Evolutionary conservation across 2,329 filamentous ascomycete species (phyloP).

Genomic region (Sporothrix inflata): DNA sequence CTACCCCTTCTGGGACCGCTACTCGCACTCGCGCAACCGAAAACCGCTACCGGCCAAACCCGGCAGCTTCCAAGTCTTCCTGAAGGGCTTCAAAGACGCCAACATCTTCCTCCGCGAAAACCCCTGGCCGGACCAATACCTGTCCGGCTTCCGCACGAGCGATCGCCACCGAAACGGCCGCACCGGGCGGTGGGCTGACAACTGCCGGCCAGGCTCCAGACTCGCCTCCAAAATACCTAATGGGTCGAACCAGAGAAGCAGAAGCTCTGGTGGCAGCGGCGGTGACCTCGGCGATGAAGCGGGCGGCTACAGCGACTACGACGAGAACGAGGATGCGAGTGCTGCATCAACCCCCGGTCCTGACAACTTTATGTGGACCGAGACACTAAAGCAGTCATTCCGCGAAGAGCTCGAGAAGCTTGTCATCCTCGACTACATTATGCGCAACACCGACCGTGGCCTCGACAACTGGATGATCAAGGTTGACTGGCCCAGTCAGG

Average conservation of each 20-base stretch:
- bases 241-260: neutral
- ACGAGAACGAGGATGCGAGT: slow-evolving; percentile 33
- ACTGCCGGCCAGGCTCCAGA: slow-evolving; percentile 67
- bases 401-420: slow-evolving; percentile 95
- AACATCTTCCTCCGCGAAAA: slow-evolving; percentile 94
- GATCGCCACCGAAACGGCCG: slow-evolving; percentile 62
- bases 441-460: slow-evolving; percentile 96
- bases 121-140: slow-evolving; percentile 92
- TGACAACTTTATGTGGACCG: slow-evolving; percentile 80
- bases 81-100: slow-evolving; percentile 96
- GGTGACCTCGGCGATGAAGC: neutral
- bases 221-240: slow-evolving; percentile 42
- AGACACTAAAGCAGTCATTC: slow-evolving; percentile 85
- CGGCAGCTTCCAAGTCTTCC: slow-evolving; percentile 95
- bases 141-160: slow-evolving; percentile 69
- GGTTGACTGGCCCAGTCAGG: slow-evolving; percentile 81
- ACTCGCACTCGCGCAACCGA: slow-evolving; percentile 84
- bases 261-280: neutral
- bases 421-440: slow-evolving; percentile 97
- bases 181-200: slow-evolving; percentile 73
- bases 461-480: slow-evolving; percentile 99
- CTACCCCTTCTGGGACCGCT: slow-evolving; percentile 95
- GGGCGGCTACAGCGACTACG: slow-evolving; percentile 26
- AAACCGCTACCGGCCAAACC: slow-evolving; percentile 86
- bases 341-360: slow-evolving; percentile 44